Percentiles rank a stretch among this genome's conserved stretches.
Evolutionary conservation across 768 basidiomycete genomes (phyloP).

Genomic region (Cyclocybe cylindracea): DNA sequence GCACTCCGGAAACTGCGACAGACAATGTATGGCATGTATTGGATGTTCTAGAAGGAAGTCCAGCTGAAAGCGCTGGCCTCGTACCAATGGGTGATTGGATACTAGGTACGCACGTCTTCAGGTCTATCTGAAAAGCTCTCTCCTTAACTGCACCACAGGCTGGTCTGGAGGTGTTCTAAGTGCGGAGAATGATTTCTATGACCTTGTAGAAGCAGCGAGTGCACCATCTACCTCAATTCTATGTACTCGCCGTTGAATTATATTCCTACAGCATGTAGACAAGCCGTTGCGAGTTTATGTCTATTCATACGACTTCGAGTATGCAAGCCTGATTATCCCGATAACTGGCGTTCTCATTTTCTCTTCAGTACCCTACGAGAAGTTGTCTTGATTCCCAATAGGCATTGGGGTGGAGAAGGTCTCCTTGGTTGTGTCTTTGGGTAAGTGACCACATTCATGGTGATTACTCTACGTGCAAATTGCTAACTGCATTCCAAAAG

Average conservation of each 20-base stretch:
- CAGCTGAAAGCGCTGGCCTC: constrained; percentile 94
- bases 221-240: neutral
- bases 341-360: constrained; percentile 1
- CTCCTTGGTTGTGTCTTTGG: constrained; percentile 95
- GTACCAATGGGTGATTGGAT: constrained; percentile 82
- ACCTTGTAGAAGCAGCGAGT: constrained; percentile 87
- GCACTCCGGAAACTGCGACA: constrained; percentile 83
- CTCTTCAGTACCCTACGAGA: constrained; percentile 79
- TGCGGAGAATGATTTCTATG: constrained; percentile 95
- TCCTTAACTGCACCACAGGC: constrained; percentile 58
- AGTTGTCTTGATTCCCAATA: constrained; percentile 92
- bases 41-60: constrained; percentile 94
- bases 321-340: constrained; percentile 29
- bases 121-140: neutral
- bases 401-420: constrained; percentile 97
- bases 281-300: constrained; percentile 94
- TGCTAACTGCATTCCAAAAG: constrained; percentile 36
- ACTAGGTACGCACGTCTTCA: constrained; percentile 29
- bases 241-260: neutral
- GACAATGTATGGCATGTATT: constrained; percentile 99
- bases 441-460: constrained; percentile 42
- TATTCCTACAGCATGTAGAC: constrained; percentile 73
- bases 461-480: neutral
- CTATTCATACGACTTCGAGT: constrained; percentile 98
- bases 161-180: constrained; percentile 94